These are phyloP conservation scores for Phytophthora fragariaefolia DNA, from an alignment of 352 stramenopile species.

Conservation along the genomic window DNA sequence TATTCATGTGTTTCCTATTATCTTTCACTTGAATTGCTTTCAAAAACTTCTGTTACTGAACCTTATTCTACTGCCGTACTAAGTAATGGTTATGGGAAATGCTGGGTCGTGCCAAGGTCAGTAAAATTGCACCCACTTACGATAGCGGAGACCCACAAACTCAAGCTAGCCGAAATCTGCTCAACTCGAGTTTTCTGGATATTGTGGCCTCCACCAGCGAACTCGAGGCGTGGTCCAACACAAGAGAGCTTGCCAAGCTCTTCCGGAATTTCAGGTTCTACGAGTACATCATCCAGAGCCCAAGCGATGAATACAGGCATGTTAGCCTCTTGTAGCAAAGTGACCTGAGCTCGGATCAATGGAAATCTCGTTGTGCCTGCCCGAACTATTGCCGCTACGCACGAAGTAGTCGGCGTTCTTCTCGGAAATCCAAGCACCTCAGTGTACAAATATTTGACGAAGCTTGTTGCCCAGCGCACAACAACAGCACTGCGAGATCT, in stretches of 20 bases:
- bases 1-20: no score
- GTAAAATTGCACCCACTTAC: slow-evolving; percentile 16
- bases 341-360: slow-evolving; percentile 43
- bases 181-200: slow-evolving; percentile 67
- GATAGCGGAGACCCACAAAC: slow-evolving; percentile 33
- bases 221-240: slow-evolving; percentile 47
- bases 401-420: slow-evolving; percentile 36
- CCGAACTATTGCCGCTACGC: slow-evolving; percentile 50
- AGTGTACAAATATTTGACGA: slow-evolving; percentile 50
- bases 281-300: slow-evolving; percentile 51
- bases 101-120: slow-evolving; percentile 27
- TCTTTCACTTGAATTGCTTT: no score
- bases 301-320: slow-evolving; percentile 55
- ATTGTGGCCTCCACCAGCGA: slow-evolving; percentile 59
- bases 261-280: slow-evolving; percentile 48
- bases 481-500: slow-evolving; percentile 35
- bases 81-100: slow-evolving; percentile 16
- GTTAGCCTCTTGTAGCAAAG: slow-evolving; percentile 15
- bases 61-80: no score
- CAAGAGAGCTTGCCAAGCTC: slow-evolving; percentile 45
- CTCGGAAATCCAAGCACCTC: slow-evolving; percentile 46
- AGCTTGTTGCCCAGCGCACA: slow-evolving; percentile 27
- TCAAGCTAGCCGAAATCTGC: slow-evolving; percentile 31
- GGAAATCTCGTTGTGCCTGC: slow-evolving; percentile 53
- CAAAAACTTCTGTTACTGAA: no score